Evolutionary conservation across 2,329 filamentous ascomycete genomes (phyloP).

Genomic region (Arthrinium phaeospermum): DNA sequence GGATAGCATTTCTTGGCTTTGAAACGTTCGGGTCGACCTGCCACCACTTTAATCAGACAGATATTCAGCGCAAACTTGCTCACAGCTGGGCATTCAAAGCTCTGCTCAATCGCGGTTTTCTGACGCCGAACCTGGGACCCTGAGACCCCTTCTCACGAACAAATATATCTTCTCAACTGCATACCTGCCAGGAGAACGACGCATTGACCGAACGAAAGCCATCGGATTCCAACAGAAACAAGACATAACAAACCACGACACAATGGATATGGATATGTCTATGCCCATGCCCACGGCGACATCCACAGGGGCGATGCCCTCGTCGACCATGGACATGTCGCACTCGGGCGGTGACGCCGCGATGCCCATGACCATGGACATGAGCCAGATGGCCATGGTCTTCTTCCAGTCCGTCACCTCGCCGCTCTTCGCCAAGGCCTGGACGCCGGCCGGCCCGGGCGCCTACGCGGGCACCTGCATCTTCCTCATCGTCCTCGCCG

Average conservation of each 20-base stretch:
- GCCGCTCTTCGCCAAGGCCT: constrained; percentile 69
- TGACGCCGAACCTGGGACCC: background rate
- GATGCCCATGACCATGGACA: constrained; percentile 27
- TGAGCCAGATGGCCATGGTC: constrained; percentile 38
- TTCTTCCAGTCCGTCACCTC: constrained; percentile 66
- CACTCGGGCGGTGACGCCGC: background rate
- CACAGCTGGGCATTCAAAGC: background rate
- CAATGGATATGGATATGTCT: constrained; percentile 21
- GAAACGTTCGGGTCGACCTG: background rate
- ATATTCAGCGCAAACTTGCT: background rate
- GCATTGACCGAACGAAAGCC: background rate
- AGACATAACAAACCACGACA: background rate
- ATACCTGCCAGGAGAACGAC: background rate
- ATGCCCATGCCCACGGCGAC: constrained; percentile 8
- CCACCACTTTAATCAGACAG: background rate
- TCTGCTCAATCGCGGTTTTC: background rate
- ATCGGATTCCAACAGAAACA: background rate
- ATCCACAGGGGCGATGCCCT: background rate
- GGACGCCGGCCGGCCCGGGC: constrained; percentile 74
- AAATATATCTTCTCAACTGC: too few relatives aligned
- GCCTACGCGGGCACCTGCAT: constrained; percentile 89
- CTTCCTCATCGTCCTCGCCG: constrained; percentile 80
- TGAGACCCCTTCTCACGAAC: background rate
- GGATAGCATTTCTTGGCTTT: background rate
- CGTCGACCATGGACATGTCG: constrained; percentile 17